Evolutionary conservation across 2,329 filamentous ascomycete species (phyloP), one percentile per base, ranked within the genome.

Genomic region (Epichloe baconii): DNA sequence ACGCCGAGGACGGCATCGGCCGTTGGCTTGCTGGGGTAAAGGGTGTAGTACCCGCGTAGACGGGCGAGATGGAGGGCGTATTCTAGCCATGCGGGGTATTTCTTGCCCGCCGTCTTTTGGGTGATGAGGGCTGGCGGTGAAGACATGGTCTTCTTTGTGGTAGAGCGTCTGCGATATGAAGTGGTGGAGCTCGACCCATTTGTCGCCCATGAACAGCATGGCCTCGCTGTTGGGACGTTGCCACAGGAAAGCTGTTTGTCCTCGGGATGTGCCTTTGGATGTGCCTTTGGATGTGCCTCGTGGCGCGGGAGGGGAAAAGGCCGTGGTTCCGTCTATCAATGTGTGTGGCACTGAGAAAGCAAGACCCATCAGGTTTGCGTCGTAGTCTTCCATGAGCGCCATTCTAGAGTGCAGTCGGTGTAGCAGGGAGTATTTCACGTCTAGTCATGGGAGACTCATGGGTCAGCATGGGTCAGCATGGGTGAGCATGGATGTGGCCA

Each of bases 171-270:
- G 75, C 11, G 85, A 79, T 2, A 94, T 76, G 58, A 94, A 93
- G 11, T 81, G 78, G 63, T 96, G 89, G 10, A 95, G 76, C 58
- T 95, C 87, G 12, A 79, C 71, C 93, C 93, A 98, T 61, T 85
- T 89, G 46, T 88, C 80, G 43, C 90, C 89, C 51, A 93, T 82
- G 63, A 91, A 84, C 10, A 98, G 73, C 11, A 83, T 79, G 1
- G 91, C 90, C 56, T 93, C 85, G 61, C 84, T 87, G 56, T 82
- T 86, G 5, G 91, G 90, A 2, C 83, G 80, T 66, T 95, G 86
- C 83, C 89, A 95, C 8, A 95, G 71, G 60, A 95, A 94, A 0
- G 85, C 74, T 0, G 78, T 76, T 47, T 5, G 65, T 59, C 31
- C 66, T 31, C 26, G 26, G 23, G 23, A 26, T 26, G 23, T 56